phyloP scores from a whole-genome alignment of 1,139 yeast species.

The Suhomyces atakaporum region DNA sequence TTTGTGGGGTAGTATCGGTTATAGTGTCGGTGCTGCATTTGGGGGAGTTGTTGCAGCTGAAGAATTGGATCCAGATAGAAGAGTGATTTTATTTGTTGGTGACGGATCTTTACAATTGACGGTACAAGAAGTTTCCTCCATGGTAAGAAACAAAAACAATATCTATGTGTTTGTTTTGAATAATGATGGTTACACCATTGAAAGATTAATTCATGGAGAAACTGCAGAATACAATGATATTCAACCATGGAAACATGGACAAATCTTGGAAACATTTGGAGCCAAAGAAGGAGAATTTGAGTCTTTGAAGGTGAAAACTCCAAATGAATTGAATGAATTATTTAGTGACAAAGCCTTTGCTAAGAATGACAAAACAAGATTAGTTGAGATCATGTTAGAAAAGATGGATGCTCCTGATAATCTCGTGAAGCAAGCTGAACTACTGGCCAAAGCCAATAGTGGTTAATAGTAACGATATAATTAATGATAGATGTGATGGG shows the following conservation, averaged over 20 bases:
- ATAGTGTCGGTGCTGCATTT: slow-evolving; percentile 28
- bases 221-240: slow-evolving; percentile 75
- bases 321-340: slow-evolving; percentile 64
- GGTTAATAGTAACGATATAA: slow-evolving; percentile 1
- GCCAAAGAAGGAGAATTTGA: slow-evolving; percentile 55
- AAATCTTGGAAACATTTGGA: slow-evolving; percentile 67
- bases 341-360: slow-evolving; percentile 56
- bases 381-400: slow-evolving; percentile 76
- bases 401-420: slow-evolving; percentile 70
- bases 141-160: slow-evolving; percentile 73
- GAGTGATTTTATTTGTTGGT: slow-evolving; percentile 81
- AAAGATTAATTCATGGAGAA: slow-evolving; percentile 83
- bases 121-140: slow-evolving; percentile 81
- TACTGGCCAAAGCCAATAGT: slow-evolving; percentile 67
- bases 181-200: slow-evolving; percentile 91
- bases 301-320: slow-evolving; percentile 54
- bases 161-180: slow-evolving; percentile 81
- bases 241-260: slow-evolving; percentile 77
- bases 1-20: slow-evolving; percentile 34
- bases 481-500: too few species aligned
- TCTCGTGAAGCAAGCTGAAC: slow-evolving; percentile 65
- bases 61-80: slow-evolving; percentile 63
- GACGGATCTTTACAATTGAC: slow-evolving; percentile 89
- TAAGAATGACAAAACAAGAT: slow-evolving; percentile 62
- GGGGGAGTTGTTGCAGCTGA: slow-evolving; percentile 39